A percentile compares a stretch with the other conserved stretches of the same genome.
These are phyloP conservation scores for Pythium utonaiense DNA, from an alignment of 352 stramenopile species.

Conservation along the genomic window DNA sequence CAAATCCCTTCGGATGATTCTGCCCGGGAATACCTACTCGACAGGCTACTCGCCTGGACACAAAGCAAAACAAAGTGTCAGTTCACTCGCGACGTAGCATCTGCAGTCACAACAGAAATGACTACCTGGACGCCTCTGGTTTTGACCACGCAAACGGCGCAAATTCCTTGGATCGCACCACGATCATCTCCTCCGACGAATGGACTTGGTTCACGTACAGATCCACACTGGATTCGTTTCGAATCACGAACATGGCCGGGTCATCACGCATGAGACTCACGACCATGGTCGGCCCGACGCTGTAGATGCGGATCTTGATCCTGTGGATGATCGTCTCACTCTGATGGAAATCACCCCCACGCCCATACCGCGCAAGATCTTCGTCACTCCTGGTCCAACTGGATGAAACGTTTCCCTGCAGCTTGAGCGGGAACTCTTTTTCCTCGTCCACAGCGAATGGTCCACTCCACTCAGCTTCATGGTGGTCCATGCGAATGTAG, in stretches of 20 bases:
- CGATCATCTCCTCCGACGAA: conserved; percentile 54
- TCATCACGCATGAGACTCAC: conserved; percentile 74
- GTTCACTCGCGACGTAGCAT: background rate
- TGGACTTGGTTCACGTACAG: conserved; percentile 71
- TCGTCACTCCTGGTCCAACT: conserved; percentile 44
- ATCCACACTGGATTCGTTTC: conserved; percentile 76
- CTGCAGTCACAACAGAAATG: background rate
- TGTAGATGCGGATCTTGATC: conserved; percentile 73
- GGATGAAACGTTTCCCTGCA: conserved; percentile 52
- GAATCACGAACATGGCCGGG: conserved; percentile 82
- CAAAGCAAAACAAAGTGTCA: conserved; percentile 10
- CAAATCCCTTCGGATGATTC: conserved; percentile 48
- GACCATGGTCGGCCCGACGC: conserved; percentile 75
- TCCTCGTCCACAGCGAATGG: conserved; percentile 80
- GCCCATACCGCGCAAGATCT: conserved; percentile 28
- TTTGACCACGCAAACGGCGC: conserved; percentile 80
- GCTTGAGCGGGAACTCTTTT: conserved; percentile 80
- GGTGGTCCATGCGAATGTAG: conserved; percentile 75
- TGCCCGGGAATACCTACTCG: conserved; percentile 47
- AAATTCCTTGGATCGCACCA: conserved; percentile 70
- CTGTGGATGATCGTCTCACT: conserved; percentile 54
- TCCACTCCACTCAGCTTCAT: conserved; percentile 75
- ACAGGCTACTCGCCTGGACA: conserved; percentile 60
- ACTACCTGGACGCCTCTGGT: conserved; percentile 67
- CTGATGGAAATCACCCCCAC: conserved; percentile 37